Base-by-base conservation (phyloP, 192 early-diverging fungal species). In the Allomyces arbusculus region DNA sequence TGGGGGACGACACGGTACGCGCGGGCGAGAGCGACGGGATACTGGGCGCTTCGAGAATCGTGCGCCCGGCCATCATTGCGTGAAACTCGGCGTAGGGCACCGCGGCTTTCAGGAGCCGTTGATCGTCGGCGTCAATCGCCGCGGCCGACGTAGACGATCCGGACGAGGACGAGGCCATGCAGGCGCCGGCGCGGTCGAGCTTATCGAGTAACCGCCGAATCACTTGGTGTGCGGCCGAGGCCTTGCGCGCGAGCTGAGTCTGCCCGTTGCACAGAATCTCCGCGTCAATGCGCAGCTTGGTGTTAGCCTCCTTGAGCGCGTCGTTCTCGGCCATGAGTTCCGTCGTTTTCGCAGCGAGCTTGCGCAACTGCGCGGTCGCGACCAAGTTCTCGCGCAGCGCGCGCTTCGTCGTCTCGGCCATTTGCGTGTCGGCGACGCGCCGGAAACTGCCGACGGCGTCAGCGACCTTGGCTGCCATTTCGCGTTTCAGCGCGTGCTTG, bases 351-450 rank as follows among this genome's bases (percentile, higher is more conserved):
- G 69, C 66, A 28, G 69, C 70, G 78, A 83, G 81, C 67, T 83
- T 83, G 45, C 82, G 76, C 24, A 83, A 67, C 71, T 83, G 82
- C 0, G 82, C 70, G 22, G 80, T 76, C 22, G 82, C 80, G 19
- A 73, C 72, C 77, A 80, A 80, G 70, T 83, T 83, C 74, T 83
- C 82, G 23, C 80, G 75, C 58, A 83, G 80, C 24, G 82, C 82
- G 23, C 82, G 74, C 69, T 83, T 83, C 5, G 80, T 83, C 4
- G 82, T 83, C 74, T 83, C 82, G 0, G 82, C 82, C 78, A 83
- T 83, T 67, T 83, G 82, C 68, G 83, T 80, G 63, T 83, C 82
- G 16, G 82, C 82, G 4, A 83, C 82, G 16, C 76, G 62, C 23
- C 76, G 75, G 50, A 83, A 83, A 44, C 69, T 74, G 23, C 79